Conservation (phyloP, 2,329 filamentous ascomycete genomes). For the Cladobotryum protrusum region DNA sequence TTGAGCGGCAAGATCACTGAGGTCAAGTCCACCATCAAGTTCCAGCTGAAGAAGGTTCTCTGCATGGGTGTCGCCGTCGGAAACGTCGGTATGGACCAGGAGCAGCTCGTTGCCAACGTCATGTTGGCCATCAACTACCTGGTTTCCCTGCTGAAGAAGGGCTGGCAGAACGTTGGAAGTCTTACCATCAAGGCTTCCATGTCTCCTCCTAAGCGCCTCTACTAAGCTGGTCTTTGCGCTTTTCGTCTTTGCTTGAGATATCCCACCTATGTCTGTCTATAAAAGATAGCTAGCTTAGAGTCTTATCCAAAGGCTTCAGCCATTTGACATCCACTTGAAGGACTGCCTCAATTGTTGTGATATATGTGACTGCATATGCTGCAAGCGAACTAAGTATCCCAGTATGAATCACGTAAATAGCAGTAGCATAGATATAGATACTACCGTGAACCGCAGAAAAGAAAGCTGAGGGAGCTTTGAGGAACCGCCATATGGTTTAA, state of each 20-base stretch:
- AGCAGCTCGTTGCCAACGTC: conserved; percentile 96
- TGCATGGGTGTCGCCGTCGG: conserved; percentile 99
- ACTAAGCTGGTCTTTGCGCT: conserved; percentile 53
- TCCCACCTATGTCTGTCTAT: background rate
- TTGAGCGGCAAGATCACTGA: conserved; percentile 93
- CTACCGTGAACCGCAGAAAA: no score
- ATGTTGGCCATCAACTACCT: conserved; percentile 99
- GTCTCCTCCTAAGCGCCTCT: conserved; percentile 96
- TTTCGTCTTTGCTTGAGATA: conserved; percentile 11
- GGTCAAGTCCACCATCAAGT: conserved; percentile 99
- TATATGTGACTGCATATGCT: no score
- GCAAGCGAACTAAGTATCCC: no score
- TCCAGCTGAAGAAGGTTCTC: conserved; percentile 99
- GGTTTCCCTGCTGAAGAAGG: conserved; percentile 99
- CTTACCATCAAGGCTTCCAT: conserved; percentile 99
- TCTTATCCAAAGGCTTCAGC: conserved; percentile 8
- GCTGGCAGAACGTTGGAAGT: conserved; percentile 99
- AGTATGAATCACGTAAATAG: no score
- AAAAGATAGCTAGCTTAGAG: conserved; percentile 9
- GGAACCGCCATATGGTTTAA: no score
- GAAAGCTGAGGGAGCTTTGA: no score
- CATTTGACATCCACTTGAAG: background rate
- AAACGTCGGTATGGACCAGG: conserved; percentile 95
- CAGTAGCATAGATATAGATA: no score
- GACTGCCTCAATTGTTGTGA: background rate